phyloP scores from a whole-genome alignment of 2,329 filamentous ascomycete species.

The Alternaria gansuensis region DNA sequence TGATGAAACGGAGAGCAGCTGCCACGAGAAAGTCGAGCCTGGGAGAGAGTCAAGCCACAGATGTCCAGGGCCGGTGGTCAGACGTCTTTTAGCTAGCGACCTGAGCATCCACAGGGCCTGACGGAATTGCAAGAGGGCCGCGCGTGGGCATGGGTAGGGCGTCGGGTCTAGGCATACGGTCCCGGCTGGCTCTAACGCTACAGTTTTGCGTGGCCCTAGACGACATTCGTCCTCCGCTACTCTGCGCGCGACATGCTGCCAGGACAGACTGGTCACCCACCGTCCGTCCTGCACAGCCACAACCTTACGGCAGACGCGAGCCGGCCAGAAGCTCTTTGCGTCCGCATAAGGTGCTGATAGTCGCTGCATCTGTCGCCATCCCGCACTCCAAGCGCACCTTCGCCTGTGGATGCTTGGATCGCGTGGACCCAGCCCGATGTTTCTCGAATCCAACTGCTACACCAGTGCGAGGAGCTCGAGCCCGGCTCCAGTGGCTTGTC shows the following conservation, averaged over 20 bases:
- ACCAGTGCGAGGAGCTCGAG: constrained; percentile 29
- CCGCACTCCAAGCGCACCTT: constrained; percentile 33
- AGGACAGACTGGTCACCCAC: constrained; percentile 29
- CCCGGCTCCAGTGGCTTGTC: constrained; percentile 39
- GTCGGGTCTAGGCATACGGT: constrained; percentile 37
- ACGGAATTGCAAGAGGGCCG: constrained; percentile 35
- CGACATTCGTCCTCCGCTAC: constrained; percentile 25
- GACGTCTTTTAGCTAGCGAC: constrained; percentile 51
- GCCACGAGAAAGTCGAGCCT: constrained; percentile 40
- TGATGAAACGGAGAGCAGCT: constrained; percentile 50
- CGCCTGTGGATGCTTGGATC: constrained; percentile 26
- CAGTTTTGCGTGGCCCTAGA: constrained; percentile 30
- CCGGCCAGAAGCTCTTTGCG: constrained; percentile 36
- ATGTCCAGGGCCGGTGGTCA: constrained; percentile 39
- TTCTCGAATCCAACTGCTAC: constrained; percentile 44
- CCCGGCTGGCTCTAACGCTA: constrained; percentile 32
- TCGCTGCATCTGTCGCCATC: constrained; percentile 45
- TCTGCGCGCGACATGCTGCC: constrained; percentile 21
- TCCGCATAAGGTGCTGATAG: constrained; percentile 45
- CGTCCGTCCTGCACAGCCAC: constrained; percentile 49
- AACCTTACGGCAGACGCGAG: constrained; percentile 42
- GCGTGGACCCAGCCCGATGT: constrained; percentile 44
- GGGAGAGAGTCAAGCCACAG: constrained; percentile 47
- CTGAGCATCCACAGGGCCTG: constrained; percentile 31
- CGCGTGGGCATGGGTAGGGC: constrained; percentile 40